Evolutionary conservation across 2,329 filamentous ascomycete genomes (phyloP).

Genomic region (Colletotrichum neosansevieriae): DNA sequence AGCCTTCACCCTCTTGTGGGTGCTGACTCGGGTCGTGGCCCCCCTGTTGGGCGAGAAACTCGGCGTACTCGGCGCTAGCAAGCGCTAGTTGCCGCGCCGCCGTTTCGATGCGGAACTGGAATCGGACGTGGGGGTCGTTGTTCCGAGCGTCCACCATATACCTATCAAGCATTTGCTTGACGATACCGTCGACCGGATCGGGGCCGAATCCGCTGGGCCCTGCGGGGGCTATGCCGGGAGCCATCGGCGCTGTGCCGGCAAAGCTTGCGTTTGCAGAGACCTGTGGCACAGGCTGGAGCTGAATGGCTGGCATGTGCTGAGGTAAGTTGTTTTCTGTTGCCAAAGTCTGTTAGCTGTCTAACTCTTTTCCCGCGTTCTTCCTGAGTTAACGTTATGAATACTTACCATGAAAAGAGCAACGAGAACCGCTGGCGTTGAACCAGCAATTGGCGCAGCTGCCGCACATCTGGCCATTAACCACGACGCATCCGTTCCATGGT

Average conservation of each 20-base stretch:
- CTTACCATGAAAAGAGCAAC: slow-evolving; percentile 72
- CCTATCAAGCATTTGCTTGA: slow-evolving; percentile 58
- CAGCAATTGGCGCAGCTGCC: slow-evolving; percentile 73
- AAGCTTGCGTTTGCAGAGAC: slow-evolving; percentile 47
- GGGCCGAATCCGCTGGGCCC: slow-evolving; percentile 42
- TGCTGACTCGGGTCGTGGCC: slow-evolving; percentile 44
- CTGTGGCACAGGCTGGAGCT: slow-evolving; percentile 47
- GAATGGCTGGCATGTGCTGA: slow-evolving; percentile 49
- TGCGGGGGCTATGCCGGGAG: slow-evolving; percentile 46
- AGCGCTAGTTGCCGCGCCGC: slow-evolving; percentile 67
- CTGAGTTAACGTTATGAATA: neutral
- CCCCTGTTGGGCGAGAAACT: slow-evolving; percentile 50
- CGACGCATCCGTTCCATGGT: slow-evolving; percentile 69
- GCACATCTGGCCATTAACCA: slow-evolving; percentile 71
- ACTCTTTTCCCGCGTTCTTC: neutral
- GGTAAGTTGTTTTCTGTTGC: slow-evolving; percentile 60
- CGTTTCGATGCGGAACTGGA: slow-evolving; percentile 65
- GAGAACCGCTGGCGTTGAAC: slow-evolving; percentile 71
- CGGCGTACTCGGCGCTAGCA: slow-evolving; percentile 64
- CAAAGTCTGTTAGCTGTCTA: slow-evolving; percentile 13
- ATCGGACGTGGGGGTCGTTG: slow-evolving; percentile 58
- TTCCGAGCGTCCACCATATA: slow-evolving; percentile 60
- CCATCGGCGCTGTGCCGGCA: slow-evolving; percentile 45
- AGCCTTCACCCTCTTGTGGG: slow-evolving; percentile 39
- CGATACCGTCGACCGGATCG: slow-evolving; percentile 41